Conservation (phyloP, 2,329 filamentous ascomycete species). For the Chaetomium globosum region DNA sequence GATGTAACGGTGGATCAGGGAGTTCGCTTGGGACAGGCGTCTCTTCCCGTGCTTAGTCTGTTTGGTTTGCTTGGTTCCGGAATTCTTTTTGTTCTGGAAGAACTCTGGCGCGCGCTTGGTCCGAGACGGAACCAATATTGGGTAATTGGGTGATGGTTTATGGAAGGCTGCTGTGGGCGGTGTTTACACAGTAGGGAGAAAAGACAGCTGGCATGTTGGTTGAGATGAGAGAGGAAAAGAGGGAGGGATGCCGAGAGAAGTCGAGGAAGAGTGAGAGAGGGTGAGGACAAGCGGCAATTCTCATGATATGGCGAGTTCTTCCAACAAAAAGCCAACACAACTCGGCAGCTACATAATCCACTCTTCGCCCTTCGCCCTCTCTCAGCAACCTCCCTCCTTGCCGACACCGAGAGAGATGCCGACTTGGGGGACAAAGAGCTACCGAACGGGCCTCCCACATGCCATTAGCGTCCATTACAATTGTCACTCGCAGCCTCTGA, state of each 20-base stretch:
- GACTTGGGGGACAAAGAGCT: not conserved
- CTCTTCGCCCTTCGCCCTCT: not conserved
- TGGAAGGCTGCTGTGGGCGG: constrained; percentile 17
- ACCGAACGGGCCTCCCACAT: constrained; percentile 10
- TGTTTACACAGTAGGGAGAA: constrained; percentile 10
- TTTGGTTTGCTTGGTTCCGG: not conserved
- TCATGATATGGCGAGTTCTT: too few species aligned
- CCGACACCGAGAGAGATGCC: not conserved
- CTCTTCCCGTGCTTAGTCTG: not conserved
- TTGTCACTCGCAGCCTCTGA: constrained; percentile 1
- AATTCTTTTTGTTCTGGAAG: constrained; percentile 27
- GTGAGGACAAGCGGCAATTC: not conserved
- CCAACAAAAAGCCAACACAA: not conserved
- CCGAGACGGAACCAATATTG: constrained; percentile 17
- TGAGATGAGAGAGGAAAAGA: too few species aligned
- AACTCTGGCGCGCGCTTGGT: constrained; percentile 29
- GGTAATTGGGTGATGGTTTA: constrained; percentile 19
- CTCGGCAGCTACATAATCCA: too few species aligned
- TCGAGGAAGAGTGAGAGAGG: not conserved
- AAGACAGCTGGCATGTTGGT: not conserved
- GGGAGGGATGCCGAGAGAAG: too few species aligned
- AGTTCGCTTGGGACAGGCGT: constrained; percentile 16
- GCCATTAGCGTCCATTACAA: constrained; percentile 5
- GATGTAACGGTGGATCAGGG: constrained; percentile 25
- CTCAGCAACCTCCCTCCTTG: not conserved